Base-by-base conservation (phyloP, 1,284 basidiomycete species). In the Ganoderma lingzhi region DNA sequence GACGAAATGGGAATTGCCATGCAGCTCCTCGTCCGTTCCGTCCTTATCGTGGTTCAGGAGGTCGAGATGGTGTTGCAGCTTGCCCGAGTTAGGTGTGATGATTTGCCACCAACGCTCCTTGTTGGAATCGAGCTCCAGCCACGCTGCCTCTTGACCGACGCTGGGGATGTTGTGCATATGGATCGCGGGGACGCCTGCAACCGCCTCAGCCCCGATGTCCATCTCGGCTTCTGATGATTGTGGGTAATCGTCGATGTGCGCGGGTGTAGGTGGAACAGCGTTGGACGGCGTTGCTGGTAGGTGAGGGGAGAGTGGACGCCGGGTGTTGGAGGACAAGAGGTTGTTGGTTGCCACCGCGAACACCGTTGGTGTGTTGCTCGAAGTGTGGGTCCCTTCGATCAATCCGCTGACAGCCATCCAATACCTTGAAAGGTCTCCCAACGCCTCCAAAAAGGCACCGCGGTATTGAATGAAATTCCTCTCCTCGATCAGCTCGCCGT, bases 371-470 rank as follows among this genome's bases (percentile, higher is more conserved):
- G 82, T 78, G 6, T 79, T 81, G 73, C 72, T 81, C 75, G 65
- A 81, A 73, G 74, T 80, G 75, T 75, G 84, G 79, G 80, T 79
- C 19, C 70, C 70, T n/a, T 86, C 85, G 32, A 91, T 83, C 83
- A 92, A 87, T 41, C 87, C 88, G 44, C 90, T 94, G n/a, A 98
- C 94, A 3, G 93, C 93, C 94, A 99, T 97, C 62, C 95, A 89
- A 79, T 98, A 99, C 37, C 97, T 87, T 0, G 97, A 96, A 42
- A 99, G 87, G 81, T 99, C 97, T 32, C 97, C 97, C 15, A 99
- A 90, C 5, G 96, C 96, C 80, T 99, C 97, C 64, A 99, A 90
- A 96, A 97, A 99, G 1, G 91, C 91, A 1, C 89, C 85, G 68
- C 92, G 90, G 83, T 97, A 97, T 10, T 83, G 81, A 14, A 80